Evolutionary conservation across 257 asterid species (phyloP).

Genomic region (Anisodus acutangulus): DNA sequence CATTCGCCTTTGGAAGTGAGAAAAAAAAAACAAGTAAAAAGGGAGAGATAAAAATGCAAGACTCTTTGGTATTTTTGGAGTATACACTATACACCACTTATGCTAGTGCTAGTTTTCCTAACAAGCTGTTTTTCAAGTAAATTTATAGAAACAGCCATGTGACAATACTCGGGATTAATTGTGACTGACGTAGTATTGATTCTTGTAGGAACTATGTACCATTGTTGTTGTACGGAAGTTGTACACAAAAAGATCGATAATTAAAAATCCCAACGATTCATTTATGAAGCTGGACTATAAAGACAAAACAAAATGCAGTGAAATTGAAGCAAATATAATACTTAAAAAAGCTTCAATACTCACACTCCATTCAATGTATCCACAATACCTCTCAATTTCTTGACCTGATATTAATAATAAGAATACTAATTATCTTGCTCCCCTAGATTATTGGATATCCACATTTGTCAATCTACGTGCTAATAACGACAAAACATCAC

Average conservation of each 20-base stretch:
- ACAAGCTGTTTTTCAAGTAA: background rate
- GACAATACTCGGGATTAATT: background rate
- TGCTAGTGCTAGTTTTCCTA: too few relatives aligned
- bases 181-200: slow-evolving; percentile 13
- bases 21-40: too few relatives aligned
- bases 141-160: background rate
- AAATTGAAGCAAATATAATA: slow-evolving; percentile 13
- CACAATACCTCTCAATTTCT: background rate
- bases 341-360: slow-evolving; percentile 12
- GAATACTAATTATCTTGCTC: background rate
- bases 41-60: too few relatives aligned
- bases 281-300: slow-evolving; percentile 50
- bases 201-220: slow-evolving; percentile 18
- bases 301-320: slow-evolving; percentile 44
- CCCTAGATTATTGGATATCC: slow-evolving; percentile 38
- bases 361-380: slow-evolving; percentile 23
- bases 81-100: too few relatives aligned
- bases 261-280: slow-evolving; percentile 33
- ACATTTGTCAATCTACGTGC: slow-evolving; percentile 36
- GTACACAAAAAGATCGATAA: slow-evolving; percentile 36
- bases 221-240: slow-evolving; percentile 52
- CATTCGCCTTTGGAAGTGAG: too few relatives aligned
- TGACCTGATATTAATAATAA: background rate
- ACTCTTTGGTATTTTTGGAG: too few relatives aligned
- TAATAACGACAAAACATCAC: slow-evolving; percentile 50